phyloP scores from a whole-genome alignment of 345 rosid species.

The Combretum micranthum region DNA sequence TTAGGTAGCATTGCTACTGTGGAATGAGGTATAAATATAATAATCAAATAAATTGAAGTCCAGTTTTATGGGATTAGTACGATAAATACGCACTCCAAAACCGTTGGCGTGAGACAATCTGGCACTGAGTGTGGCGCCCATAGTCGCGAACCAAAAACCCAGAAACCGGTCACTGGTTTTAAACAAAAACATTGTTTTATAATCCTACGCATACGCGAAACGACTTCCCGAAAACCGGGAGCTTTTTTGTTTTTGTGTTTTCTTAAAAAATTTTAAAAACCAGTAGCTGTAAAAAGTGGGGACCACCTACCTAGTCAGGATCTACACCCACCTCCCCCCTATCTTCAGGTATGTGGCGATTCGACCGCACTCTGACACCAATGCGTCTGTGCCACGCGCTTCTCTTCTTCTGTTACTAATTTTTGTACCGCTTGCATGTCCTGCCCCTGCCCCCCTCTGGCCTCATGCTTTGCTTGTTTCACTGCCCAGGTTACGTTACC shows the following conservation, averaged over 20 bases:
- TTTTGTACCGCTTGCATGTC: slow-evolving; percentile 47
- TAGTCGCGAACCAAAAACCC: not conserved
- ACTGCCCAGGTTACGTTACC: slow-evolving; percentile 6
- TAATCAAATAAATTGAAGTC: too few relatives aligned
- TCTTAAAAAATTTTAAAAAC: not conserved
- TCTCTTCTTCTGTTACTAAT: too few relatives aligned
- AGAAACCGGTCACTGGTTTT: slow-evolving; percentile 4
- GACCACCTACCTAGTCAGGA: not conserved
- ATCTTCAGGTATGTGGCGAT: slow-evolving; percentile 58
- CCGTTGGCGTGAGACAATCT: too few relatives aligned
- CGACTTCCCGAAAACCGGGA: slow-evolving; percentile 70
- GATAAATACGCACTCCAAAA: too few relatives aligned
- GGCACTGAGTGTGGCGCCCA: slow-evolving; percentile 1
- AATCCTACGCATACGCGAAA: not conserved
- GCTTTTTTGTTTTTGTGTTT: slow-evolving; percentile 9
- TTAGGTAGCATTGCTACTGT: too few relatives aligned
- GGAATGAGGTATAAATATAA: too few relatives aligned
- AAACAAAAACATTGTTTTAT: too few relatives aligned
- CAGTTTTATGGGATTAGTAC: too few relatives aligned
- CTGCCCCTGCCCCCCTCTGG: slow-evolving; percentile 3
- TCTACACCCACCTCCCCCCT: not conserved
- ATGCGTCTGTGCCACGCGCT: slow-evolving; percentile 57
- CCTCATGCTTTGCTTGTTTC: not conserved
- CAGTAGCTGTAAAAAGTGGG: slow-evolving; percentile 16
- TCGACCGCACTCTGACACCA: slow-evolving; percentile 72